phyloP scores from a whole-genome alignment of 352 stramenopile genomes.

The Phytopythium oedochilum region DNA sequence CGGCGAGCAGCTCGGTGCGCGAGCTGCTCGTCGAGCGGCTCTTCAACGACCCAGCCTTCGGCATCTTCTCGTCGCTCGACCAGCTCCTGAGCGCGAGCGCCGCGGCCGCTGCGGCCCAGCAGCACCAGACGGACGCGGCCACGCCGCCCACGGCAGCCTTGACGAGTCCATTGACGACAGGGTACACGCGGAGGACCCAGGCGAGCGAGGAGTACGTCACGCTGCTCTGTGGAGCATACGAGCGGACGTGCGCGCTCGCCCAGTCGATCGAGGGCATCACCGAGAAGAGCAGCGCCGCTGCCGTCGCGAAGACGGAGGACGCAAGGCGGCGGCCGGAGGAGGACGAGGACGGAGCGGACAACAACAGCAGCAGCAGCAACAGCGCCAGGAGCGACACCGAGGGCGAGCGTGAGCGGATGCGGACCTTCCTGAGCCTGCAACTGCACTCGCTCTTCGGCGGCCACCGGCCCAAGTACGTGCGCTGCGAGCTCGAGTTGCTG shows the following conservation, averaged over 20 bases:
- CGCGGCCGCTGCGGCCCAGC: slow-evolving; percentile 9
- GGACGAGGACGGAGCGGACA: not conserved
- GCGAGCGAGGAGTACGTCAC: slow-evolving; percentile 52
- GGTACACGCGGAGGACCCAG: slow-evolving; percentile 3
- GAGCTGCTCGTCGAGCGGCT: slow-evolving; percentile 67
- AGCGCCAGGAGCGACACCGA: slow-evolving; percentile 2
- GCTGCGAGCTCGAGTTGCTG: slow-evolving; percentile 60
- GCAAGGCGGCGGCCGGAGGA: not conserved
- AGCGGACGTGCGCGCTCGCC: slow-evolving; percentile 50
- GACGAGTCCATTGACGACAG: not conserved
- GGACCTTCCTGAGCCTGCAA: slow-evolving; percentile 64
- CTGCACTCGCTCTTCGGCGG: slow-evolving; percentile 76
- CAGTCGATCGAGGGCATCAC: slow-evolving; percentile 39
- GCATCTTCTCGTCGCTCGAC: slow-evolving; percentile 72
- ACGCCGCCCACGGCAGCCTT: not conserved
- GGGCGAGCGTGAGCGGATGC: slow-evolving; percentile 45
- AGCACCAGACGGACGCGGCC: slow-evolving; percentile 2
- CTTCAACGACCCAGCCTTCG: slow-evolving; percentile 78
- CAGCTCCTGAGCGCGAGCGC: slow-evolving; percentile 45
- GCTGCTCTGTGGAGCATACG: slow-evolving; percentile 57
- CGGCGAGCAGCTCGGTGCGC: slow-evolving; percentile 34
- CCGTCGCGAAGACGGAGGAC: not conserved
- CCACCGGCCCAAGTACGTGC: slow-evolving; percentile 63
- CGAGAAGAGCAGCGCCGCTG: not conserved
- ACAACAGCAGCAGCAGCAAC: not conserved